Evolutionary conservation across 2,329 filamentous ascomycete species (phyloP), one percentile per base, ranked within the genome.

Genomic region (Apiospora saccharicola): DNA sequence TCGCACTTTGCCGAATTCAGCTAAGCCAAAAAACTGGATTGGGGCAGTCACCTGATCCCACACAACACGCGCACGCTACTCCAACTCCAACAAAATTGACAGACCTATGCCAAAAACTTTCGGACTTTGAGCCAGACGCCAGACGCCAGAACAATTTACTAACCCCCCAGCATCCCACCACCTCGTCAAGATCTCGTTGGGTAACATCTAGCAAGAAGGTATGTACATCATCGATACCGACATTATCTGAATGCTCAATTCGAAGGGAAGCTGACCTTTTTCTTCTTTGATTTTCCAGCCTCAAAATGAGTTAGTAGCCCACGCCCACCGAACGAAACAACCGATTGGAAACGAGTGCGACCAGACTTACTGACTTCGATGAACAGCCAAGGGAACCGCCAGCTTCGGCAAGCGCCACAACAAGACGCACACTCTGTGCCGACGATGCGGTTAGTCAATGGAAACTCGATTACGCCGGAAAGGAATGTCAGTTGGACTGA

Each of bases 401-500:
- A 81, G 79, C 75, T 81, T 81, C 79, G 80, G 80, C 79, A 81
- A 82, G 79, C 92, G 94, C 91, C 94, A 97, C 91, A 97, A 96
- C 92, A 97, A 97, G 92, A 94, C 95, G 90, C 95, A 98, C 92
- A 95, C 93, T 86, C 89, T 98, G 87, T 98, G 95, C 94, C 93
- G 95, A 91, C 95, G 95, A 89, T 98, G 95, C 91, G 95, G 94
- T 96, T 88, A 91, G 93, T 94, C 71, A 74, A 22, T 51, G 26
- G 57, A 41, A 64, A 41, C 61, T 71, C 68, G 30, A 72, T 64
- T 10, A 49, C 8, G 37, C 64, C 70, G 71, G 68, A n/a, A 71
- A 22, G 69, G 71, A 51, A 51, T 51, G 47, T 44, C 41, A 73
- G 44, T 68, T 73, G 71, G 72, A 77, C 78, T 79, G 75, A 80